These are phyloP conservation scores for Rhizopogon salebrosus DNA, from an alignment of 768 basidiomycete genomes.

Conservation along the genomic window DNA sequence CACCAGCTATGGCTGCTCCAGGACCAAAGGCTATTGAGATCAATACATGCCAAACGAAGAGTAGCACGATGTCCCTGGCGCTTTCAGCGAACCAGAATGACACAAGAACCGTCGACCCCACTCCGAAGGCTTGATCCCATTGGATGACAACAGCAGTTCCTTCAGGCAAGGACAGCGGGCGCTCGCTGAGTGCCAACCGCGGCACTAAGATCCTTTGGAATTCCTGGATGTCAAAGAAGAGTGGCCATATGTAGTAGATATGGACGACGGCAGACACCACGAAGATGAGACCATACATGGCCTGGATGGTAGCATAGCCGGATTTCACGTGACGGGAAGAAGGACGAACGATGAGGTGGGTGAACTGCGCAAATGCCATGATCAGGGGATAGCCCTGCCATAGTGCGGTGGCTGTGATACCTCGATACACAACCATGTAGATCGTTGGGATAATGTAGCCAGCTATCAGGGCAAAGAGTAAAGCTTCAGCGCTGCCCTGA, in stretches of 20 bases:
- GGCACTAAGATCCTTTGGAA: slow-evolving; percentile 14
- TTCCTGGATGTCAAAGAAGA: slow-evolving; percentile 1
- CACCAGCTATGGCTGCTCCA: slow-evolving; percentile 44
- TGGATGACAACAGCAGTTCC: slow-evolving; percentile 38
- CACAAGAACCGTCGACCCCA: slow-evolving; percentile 35
- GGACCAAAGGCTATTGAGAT: slow-evolving; percentile 41
- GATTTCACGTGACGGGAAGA: slow-evolving; percentile 12
- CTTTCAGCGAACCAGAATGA: slow-evolving; percentile 45
- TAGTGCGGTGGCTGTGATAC: slow-evolving; percentile 40
- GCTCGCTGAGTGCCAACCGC: background rate
- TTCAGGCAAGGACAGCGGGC: slow-evolving; percentile 3
- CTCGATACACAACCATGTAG: slow-evolving; percentile 37
- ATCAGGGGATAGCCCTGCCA: slow-evolving; percentile 54
- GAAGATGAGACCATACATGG: slow-evolving; percentile 11
- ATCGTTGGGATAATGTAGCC: slow-evolving; percentile 44
- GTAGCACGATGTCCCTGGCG: slow-evolving; percentile 22
- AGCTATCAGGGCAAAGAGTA: slow-evolving; percentile 42
- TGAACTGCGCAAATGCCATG: slow-evolving; percentile 34
- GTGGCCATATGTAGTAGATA: slow-evolving; percentile 19
- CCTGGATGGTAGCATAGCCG: slow-evolving; percentile 17
- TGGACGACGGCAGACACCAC: slow-evolving; percentile 20
- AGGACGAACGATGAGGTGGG: slow-evolving; percentile 36
- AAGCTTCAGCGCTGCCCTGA: slow-evolving; percentile 45
- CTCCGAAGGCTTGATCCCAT: slow-evolving; percentile 43
- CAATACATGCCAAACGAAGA: slow-evolving; percentile 40